A percentile compares a stretch with the other conserved stretches of the same genome.
Conservation (phyloP, 495 filamentous ascomycete species). For the Penicillium longicatenatum region DNA sequence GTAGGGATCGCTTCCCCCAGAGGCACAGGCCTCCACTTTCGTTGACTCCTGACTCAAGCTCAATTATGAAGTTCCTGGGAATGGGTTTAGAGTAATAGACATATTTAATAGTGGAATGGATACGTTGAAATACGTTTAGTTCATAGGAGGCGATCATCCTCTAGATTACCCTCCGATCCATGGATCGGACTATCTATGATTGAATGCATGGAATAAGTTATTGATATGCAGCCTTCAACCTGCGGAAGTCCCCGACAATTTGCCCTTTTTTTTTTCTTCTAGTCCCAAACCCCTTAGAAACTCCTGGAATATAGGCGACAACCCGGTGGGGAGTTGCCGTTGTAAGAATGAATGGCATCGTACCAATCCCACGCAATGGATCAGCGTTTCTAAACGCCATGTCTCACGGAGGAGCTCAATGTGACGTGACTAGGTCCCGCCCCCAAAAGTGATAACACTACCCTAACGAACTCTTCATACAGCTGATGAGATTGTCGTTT, state of each 20-base stretch:
- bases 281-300: background rate
- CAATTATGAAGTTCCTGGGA: background rate
- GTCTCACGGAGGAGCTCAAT: constrained; percentile 10
- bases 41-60: constrained; percentile 21
- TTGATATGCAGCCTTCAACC: background rate
- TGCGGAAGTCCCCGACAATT: constrained; percentile 11
- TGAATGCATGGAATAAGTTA: background rate
- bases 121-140: too few relatives aligned
- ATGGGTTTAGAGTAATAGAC: too few relatives aligned
- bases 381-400: constrained; percentile 23
- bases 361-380: constrained; percentile 3
- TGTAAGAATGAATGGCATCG: background rate
- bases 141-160: background rate
- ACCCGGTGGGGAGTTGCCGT: constrained; percentile 2
- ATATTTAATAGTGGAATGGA: too few relatives aligned
- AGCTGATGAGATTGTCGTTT: background rate
- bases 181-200: background rate
- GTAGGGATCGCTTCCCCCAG: constrained; percentile 27
- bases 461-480: background rate
- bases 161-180: background rate
- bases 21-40: constrained; percentile 19
- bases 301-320: background rate
- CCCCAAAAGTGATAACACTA: background rate
- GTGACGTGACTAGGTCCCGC: background rate
- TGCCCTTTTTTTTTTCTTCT: background rate